A percentile compares a stretch with the other conserved stretches of the same genome.
These are phyloP conservation scores for Penicillium glabrum DNA, from an alignment of 2,329 filamentous ascomycete genomes.

Conservation along the genomic window DNA sequence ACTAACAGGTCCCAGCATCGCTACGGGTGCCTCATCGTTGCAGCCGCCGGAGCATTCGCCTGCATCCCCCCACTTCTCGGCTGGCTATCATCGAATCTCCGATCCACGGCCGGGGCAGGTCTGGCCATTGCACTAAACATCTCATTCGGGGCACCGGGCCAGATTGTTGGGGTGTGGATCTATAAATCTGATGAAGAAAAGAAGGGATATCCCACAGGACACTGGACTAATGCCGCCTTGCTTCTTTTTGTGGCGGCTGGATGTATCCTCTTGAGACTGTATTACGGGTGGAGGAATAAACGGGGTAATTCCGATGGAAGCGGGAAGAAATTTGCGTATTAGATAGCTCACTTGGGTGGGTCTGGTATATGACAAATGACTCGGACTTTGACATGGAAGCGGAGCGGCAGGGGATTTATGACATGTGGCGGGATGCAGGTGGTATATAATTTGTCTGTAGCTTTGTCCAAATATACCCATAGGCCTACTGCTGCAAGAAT, in stretches of 20 bases:
- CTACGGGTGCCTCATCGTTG: slow-evolving; percentile 71
- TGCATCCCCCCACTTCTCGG: slow-evolving; percentile 69
- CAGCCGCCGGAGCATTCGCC: slow-evolving; percentile 65
- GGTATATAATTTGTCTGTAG: too few species aligned
- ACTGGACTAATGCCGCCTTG: slow-evolving; percentile 65
- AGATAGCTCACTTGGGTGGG: slow-evolving; percentile 3
- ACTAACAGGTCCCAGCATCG: slow-evolving; percentile 36
- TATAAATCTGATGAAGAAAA: slow-evolving; percentile 64
- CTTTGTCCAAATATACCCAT: too few species aligned
- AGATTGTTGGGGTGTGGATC: slow-evolving; percentile 73
- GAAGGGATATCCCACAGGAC: slow-evolving; percentile 67
- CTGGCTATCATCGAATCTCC: slow-evolving; percentile 69
- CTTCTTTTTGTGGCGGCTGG: slow-evolving; percentile 60
- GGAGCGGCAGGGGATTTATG: neutral
- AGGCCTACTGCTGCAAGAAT: too few species aligned
- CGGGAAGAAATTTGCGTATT: slow-evolving; percentile 30
- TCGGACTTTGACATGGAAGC: too few species aligned
- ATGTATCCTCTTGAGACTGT: slow-evolving; percentile 55
- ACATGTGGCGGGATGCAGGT: neutral
- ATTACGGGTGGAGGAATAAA: slow-evolving; percentile 54
- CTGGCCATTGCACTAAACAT: slow-evolving; percentile 71
- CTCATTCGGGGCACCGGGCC: slow-evolving; percentile 65
- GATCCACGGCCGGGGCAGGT: slow-evolving; percentile 63
- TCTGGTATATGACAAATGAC: slow-evolving; percentile 3
- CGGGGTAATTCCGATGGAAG: slow-evolving; percentile 18